Evolutionary conservation across 805 yeast species (phyloP).

Genomic region (Metschnikowia baotianmanensis): DNA sequence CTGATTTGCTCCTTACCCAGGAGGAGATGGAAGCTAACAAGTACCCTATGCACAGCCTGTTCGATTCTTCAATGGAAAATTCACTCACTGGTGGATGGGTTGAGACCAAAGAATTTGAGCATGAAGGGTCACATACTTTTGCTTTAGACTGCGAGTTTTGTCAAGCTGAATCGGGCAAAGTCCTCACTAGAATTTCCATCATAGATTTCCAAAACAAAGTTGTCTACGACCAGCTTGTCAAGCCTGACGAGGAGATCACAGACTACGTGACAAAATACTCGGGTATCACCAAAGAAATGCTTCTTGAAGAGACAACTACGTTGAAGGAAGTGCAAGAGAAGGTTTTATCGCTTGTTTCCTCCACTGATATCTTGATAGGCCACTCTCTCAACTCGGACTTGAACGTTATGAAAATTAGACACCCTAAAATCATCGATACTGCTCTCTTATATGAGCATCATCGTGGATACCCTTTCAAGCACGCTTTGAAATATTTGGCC

Average conservation of each 20-base stretch:
- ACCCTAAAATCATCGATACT: conserved; percentile 78
- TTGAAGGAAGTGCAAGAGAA: conserved; percentile 64
- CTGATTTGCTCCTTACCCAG: conserved; percentile 51
- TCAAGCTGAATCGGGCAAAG: conserved; percentile 56
- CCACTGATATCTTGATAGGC: conserved; percentile 72
- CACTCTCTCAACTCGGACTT: conserved; percentile 89
- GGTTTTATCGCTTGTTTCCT: conserved; percentile 46
- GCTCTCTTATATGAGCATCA: conserved; percentile 72
- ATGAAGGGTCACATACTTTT: conserved; percentile 61
- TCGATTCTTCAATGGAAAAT: conserved; percentile 11
- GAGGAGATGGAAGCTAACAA: conserved; percentile 48
- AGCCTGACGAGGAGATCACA: conserved; percentile 69
- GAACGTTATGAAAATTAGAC: conserved; percentile 65
- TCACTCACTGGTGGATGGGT: conserved; percentile 42
- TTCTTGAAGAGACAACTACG: conserved; percentile 61
- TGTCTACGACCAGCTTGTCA: conserved; percentile 70
- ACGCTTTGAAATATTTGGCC: conserved; percentile 73
- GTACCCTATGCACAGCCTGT: conserved; percentile 56
- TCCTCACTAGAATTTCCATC: conserved; percentile 73
- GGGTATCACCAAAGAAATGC: conserved; percentile 76
- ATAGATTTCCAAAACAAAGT: conserved; percentile 61
- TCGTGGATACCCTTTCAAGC: conserved; percentile 80
- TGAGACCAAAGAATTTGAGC: conserved; percentile 51
- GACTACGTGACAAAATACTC: conserved; percentile 84
- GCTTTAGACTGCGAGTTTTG: conserved; percentile 97